These are phyloP conservation scores for Trypanosoma grayi DNA, from an alignment of 208 protist species.

Conservation along the genomic window DNA sequence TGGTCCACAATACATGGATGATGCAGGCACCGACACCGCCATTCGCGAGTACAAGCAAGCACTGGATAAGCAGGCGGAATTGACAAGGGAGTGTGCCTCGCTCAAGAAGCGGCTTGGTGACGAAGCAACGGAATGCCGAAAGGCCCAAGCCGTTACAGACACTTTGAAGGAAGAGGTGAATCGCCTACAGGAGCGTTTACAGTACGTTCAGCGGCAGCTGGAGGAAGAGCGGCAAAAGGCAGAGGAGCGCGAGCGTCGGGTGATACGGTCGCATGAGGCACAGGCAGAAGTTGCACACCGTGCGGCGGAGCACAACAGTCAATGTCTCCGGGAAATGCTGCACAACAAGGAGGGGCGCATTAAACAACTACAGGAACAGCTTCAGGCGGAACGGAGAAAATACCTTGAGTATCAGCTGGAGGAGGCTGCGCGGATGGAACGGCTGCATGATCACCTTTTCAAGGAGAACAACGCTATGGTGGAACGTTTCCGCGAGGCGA, in stretches of 20 bases:
- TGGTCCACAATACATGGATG: conserved; percentile 3
- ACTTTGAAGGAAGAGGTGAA: conserved; percentile 50
- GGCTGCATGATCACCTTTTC: conserved; percentile 80
- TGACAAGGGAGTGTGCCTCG: conserved; percentile 42
- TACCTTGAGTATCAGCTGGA: conserved; percentile 65
- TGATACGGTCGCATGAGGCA: conserved; percentile 62
- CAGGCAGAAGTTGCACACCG: conserved; percentile 69
- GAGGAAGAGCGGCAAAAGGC: conserved; percentile 64
- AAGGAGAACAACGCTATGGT: conserved; percentile 82
- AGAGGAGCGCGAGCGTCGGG: conserved; percentile 50
- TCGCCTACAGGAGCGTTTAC: conserved; percentile 38
- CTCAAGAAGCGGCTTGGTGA: conserved; percentile 50
- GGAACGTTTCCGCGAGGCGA: conserved; percentile 73
- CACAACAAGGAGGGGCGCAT: conserved; percentile 72
- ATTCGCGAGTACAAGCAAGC: conserved; percentile 73
- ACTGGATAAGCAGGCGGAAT: conserved; percentile 57
- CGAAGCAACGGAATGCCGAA: conserved; percentile 28
- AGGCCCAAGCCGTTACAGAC: conserved; percentile 23
- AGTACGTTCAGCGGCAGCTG: conserved; percentile 52
- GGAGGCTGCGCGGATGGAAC: conserved; percentile 81
- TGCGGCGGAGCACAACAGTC: conserved; percentile 77
- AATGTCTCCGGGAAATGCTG: conserved; percentile 74
- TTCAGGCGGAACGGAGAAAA: conserved; percentile 70
- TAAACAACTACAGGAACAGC: conserved; percentile 67
- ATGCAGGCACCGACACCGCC: conserved; percentile 41